Conservation (phyloP, 345 rosid species). For the Cardamine resedifolia region DNA sequence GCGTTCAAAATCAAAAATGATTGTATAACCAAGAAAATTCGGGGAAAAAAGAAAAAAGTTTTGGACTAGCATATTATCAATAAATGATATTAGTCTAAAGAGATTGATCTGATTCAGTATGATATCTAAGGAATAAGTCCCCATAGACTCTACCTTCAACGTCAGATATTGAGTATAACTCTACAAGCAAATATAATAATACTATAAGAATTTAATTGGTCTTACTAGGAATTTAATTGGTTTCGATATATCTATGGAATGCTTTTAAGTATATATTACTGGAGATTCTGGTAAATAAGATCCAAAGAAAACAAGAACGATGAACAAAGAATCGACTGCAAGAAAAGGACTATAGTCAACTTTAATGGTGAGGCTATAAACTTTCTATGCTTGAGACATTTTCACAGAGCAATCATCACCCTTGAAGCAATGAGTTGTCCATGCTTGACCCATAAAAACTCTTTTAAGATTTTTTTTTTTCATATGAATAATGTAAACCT, state of each 20-base stretch:
- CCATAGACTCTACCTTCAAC: background rate
- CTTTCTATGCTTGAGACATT: conserved; percentile 3
- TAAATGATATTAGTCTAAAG: background rate
- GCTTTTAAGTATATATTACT: background rate
- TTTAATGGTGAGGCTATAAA: background rate
- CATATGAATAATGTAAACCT: background rate
- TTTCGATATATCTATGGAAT: background rate
- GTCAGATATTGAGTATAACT: conserved; percentile 8
- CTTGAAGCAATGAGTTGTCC: conserved; percentile 7
- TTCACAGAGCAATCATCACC: conserved; percentile 10
- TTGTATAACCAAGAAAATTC: conserved; percentile 20
- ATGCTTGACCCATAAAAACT: conserved; percentile 15
- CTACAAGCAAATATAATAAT: background rate
- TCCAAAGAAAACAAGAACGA: background rate
- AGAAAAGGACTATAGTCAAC: background rate
- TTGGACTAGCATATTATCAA: conserved; percentile 7
- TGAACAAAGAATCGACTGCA: background rate
- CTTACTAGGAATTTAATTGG: background rate
- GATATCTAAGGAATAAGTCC: background rate
- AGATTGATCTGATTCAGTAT: conserved; percentile 1
- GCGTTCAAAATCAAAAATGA: conserved; percentile 15
- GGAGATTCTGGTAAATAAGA: background rate
- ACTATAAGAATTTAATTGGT: background rate
- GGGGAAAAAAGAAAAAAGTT: background rate
- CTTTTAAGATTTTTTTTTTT: background rate